Conservation (phyloP, 2,329 filamentous ascomycete genomes). For the Cladobotryum mycophilum region DNA sequence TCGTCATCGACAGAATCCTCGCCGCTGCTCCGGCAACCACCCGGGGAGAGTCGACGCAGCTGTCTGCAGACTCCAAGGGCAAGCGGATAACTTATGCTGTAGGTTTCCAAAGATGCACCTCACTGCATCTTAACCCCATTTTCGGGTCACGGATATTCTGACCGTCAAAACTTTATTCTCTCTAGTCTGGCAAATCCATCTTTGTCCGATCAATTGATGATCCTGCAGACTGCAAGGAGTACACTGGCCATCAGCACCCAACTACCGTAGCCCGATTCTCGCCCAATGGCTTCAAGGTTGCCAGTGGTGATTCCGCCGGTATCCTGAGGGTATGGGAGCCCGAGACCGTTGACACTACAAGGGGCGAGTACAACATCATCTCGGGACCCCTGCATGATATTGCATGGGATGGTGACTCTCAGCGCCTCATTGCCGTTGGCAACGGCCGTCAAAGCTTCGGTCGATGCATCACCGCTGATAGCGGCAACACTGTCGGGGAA, state of each 20-base stretch:
- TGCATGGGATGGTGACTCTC: constrained; percentile 95
- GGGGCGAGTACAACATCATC: constrained; percentile 92
- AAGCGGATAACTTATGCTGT: constrained; percentile 91
- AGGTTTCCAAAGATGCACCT: constrained; percentile 29
- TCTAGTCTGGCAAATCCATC: constrained; percentile 87
- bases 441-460: constrained; percentile 92
- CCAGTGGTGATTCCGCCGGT: constrained; percentile 81
- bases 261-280: constrained; percentile 93
- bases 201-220: constrained; percentile 93
- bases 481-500: constrained; percentile 92
- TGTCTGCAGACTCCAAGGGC: constrained; percentile 82
- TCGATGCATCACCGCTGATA: constrained; percentile 90
- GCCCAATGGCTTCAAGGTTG: constrained; percentile 90
- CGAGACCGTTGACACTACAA: constrained; percentile 75
- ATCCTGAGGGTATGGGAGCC: constrained; percentile 89
- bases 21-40: constrained; percentile 78
- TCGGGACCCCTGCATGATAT: constrained; percentile 93
- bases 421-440: constrained; percentile 92
- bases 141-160: background rate
- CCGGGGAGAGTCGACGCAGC: constrained; percentile 80
- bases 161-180: constrained; percentile 2
- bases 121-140: background rate
- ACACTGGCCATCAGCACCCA: constrained; percentile 80
- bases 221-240: constrained; percentile 78
- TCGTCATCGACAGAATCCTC: constrained; percentile 63